phyloP scores from a whole-genome alignment of 768 basidiomycete genomes.

The Russula brevipes region DNA sequence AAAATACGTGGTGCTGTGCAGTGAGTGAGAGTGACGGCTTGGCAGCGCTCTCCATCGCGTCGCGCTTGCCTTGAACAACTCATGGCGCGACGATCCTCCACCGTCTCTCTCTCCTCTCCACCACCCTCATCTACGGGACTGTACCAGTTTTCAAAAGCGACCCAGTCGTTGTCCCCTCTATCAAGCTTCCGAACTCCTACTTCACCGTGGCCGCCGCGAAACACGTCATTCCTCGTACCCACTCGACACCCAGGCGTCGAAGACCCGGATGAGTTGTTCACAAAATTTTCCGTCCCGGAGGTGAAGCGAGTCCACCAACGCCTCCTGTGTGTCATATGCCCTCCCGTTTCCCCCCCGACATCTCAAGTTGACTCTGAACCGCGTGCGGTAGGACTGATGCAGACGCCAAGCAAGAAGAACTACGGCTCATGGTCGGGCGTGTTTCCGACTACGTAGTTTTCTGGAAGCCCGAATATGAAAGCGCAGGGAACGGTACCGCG shows the following conservation, averaged over 20 bases:
- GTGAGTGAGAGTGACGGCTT: not conserved
- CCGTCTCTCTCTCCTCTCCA: conserved; percentile 32
- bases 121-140: conserved; percentile 21
- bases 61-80: conserved; percentile 1
- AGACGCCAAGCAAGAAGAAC: conserved; percentile 81
- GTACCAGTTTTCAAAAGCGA: conserved; percentile 4
- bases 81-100: conserved; percentile 41
- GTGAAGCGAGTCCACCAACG: conserved; percentile 63
- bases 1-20: too few species aligned
- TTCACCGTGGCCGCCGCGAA: conserved; percentile 22
- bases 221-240: not conserved
- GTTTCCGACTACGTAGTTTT: conserved; percentile 33
- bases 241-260: conserved; percentile 24
- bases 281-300: conserved; percentile 63
- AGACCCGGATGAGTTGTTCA: conserved; percentile 72
- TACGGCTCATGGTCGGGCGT: conserved; percentile 89
- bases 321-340: conserved; percentile 46
- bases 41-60: not conserved
- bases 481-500: conserved; percentile 83
- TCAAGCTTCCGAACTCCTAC: conserved; percentile 15
- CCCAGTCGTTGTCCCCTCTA: conserved; percentile 12
- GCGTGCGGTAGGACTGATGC: conserved; percentile 45
- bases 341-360: not conserved
- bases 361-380: conserved; percentile 4
- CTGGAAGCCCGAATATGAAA: conserved; percentile 45